phyloP scores from a whole-genome alignment of 306 rosid genomes.

The Pachyrhizus erosus region DNA sequence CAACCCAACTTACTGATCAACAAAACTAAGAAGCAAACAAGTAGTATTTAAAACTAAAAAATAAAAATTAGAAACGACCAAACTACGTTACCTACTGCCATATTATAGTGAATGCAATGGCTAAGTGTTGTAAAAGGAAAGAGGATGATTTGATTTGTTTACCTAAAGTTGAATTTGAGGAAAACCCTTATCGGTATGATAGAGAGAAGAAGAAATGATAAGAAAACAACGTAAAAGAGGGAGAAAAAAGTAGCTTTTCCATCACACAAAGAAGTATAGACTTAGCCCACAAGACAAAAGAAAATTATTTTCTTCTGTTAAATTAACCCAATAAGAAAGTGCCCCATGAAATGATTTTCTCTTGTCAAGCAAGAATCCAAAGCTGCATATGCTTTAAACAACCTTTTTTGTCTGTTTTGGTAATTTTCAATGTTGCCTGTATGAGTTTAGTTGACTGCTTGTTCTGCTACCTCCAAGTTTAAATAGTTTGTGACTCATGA shows the following conservation, averaged over 20 bases:
- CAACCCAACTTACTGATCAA: conserved; percentile 42
- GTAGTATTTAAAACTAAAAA: background rate
- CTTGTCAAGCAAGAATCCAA: conserved; percentile 78
- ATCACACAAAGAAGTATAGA: conserved; percentile 43
- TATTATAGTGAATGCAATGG: conserved; percentile 42
- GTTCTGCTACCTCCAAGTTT: conserved; percentile 26
- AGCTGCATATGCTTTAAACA: conserved; percentile 46
- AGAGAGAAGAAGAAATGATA: conserved; percentile 35
- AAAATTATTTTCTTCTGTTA: conserved; percentile 52
- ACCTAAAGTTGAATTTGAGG: conserved; percentile 53
- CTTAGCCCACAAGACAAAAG: conserved; percentile 80
- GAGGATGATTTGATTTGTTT: conserved; percentile 29
- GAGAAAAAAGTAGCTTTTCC: conserved; percentile 58
- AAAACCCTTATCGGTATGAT: conserved; percentile 48
- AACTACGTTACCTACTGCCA: conserved; percentile 45
- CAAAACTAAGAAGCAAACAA: conserved; percentile 21
- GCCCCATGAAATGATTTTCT: conserved; percentile 46
- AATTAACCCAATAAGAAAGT: conserved; percentile 48
- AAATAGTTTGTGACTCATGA: conserved; percentile 26
- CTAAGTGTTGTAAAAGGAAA: conserved; percentile 46
- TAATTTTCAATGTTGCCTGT: conserved; percentile 32
- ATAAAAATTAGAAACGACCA: conserved; percentile 23
- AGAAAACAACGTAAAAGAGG: conserved; percentile 32
- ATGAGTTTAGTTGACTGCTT: conserved; percentile 18
- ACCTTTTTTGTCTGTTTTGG: conserved; percentile 44